These are phyloP conservation scores for Phytopythium kandeliae DNA, from an alignment of 352 stramenopile species.

Conservation along the genomic window DNA sequence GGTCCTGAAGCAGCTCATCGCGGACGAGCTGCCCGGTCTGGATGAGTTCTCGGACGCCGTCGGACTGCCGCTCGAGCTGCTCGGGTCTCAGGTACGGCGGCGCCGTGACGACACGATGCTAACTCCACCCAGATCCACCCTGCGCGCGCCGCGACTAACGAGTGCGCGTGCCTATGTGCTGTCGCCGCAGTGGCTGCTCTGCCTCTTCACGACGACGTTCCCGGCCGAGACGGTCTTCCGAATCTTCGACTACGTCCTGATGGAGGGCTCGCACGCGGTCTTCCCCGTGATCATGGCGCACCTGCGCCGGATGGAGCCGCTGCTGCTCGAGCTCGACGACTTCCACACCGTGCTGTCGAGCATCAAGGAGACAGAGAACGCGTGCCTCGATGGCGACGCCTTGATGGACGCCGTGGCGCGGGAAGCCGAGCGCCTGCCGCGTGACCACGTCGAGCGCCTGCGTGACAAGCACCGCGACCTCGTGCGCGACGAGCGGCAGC, in stretches of 20 bases:
- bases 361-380: conserved; percentile 68
- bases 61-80: conserved; percentile 77
- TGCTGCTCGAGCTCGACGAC: conserved; percentile 43
- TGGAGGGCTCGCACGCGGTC: conserved; percentile 72
- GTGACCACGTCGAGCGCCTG: conserved; percentile 27
- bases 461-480: conserved; percentile 51
- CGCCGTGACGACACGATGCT: too few species aligned
- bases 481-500: conserved; percentile 62
- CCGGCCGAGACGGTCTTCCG: conserved; percentile 82
- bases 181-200: conserved; percentile 78
- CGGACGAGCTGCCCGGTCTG: conserved; percentile 67
- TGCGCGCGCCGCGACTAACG: not conserved
- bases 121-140: too few species aligned
- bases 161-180: not conserved
- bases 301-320: conserved; percentile 46
- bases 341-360: conserved; percentile 69
- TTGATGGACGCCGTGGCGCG: conserved; percentile 45
- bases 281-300: conserved; percentile 84
- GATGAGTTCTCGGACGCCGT: conserved; percentile 72
- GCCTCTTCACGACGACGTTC: conserved; percentile 89
- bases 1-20: conserved; percentile 85
- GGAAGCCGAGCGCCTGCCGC: conserved; percentile 39
- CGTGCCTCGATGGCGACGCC: conserved; percentile 50
- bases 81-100: conserved; percentile 70
- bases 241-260: conserved; percentile 87